Evolutionary conservation across 2,329 filamentous ascomycete species (phyloP).

Genomic region (Westerdykella sp.): DNA sequence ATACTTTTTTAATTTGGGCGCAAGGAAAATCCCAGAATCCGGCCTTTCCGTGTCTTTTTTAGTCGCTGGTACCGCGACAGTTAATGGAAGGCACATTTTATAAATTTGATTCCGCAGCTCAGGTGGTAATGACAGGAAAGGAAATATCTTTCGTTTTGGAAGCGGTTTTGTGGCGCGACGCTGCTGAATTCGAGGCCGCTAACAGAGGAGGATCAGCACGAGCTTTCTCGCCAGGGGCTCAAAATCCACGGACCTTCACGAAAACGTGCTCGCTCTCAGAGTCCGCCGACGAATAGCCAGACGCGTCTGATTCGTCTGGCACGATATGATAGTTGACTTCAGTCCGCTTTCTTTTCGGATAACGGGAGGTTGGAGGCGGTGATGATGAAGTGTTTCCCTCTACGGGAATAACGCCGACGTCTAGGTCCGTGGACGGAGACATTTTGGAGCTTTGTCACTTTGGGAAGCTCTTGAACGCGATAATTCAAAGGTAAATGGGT

Average conservation of each 20-base stretch:
- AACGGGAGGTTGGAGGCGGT: background rate
- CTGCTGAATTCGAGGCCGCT: background rate
- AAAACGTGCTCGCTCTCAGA: constrained; percentile 2
- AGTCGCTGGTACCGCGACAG: background rate
- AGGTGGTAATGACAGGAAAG: constrained; percentile 10
- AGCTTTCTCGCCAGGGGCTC: background rate
- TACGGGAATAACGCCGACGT: no score
- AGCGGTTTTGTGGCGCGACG: constrained; percentile 3
- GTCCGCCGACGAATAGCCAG: background rate
- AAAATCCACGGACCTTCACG: background rate
- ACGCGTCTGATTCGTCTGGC: background rate
- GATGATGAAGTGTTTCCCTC: background rate
- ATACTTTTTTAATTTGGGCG: constrained; percentile 5
- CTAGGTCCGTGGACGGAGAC: no score
- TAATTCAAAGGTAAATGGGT: background rate
- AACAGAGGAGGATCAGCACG: background rate
- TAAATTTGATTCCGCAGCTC: constrained; percentile 13
- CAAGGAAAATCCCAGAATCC: constrained; percentile 3
- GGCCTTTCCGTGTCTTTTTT: background rate
- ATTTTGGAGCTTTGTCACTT: no score
- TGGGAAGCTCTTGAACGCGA: no score
- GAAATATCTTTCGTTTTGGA: constrained; percentile 11
- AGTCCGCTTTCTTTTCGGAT: constrained; percentile 9
- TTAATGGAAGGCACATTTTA: constrained; percentile 6
- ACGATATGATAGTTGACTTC: constrained; percentile 1